These are phyloP conservation scores for Leccinum pellstonianum DNA, from an alignment of 768 basidiomycete genomes.

Conservation along the genomic window DNA sequence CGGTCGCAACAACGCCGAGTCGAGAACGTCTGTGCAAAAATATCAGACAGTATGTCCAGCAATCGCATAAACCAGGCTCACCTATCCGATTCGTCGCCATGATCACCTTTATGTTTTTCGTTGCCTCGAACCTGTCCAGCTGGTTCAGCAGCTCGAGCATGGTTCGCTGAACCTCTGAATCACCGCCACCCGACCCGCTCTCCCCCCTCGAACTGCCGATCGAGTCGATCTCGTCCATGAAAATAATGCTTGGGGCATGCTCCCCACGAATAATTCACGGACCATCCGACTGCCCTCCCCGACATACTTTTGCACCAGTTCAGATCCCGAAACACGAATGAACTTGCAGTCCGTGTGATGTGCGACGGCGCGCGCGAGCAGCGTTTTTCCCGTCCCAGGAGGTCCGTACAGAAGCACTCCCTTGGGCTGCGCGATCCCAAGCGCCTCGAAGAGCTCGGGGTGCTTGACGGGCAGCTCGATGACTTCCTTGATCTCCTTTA, in stretches of 20 bases:
- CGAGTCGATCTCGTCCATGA: conserved; percentile 99
- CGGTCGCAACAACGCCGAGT: conserved; percentile 88
- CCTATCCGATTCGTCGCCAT: conserved; percentile 67
- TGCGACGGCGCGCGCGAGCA: conserved; percentile 68
- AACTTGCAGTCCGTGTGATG: conserved; percentile 98
- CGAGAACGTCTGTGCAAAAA: conserved; percentile 72
- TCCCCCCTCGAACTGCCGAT: conserved; percentile 93
- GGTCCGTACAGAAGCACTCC: not conserved
- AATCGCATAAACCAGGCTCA: conserved; percentile 17
- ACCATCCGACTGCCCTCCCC: conserved; percentile 73
- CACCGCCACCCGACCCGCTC: conserved; percentile 71
- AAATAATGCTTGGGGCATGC: conserved; percentile 97
- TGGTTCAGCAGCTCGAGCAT: not conserved
- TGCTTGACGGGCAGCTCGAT: conserved; percentile 98
- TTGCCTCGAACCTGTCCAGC: not conserved
- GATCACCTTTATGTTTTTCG: not conserved
- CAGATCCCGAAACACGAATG: conserved; percentile 10
- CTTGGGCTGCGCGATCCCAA: conserved; percentile 45
- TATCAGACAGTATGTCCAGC: conserved; percentile 10
- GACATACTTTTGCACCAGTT: not conserved
- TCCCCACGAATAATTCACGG: conserved; percentile 94
- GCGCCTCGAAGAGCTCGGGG: conserved; percentile 92
- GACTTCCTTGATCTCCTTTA: conserved; percentile 99
- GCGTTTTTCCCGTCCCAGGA: not conserved
- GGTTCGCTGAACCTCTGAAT: conserved; percentile 62